These are phyloP conservation scores for Amanita jacksonii DNA, from an alignment of 768 basidiomycete genomes.

Conservation along the genomic window DNA sequence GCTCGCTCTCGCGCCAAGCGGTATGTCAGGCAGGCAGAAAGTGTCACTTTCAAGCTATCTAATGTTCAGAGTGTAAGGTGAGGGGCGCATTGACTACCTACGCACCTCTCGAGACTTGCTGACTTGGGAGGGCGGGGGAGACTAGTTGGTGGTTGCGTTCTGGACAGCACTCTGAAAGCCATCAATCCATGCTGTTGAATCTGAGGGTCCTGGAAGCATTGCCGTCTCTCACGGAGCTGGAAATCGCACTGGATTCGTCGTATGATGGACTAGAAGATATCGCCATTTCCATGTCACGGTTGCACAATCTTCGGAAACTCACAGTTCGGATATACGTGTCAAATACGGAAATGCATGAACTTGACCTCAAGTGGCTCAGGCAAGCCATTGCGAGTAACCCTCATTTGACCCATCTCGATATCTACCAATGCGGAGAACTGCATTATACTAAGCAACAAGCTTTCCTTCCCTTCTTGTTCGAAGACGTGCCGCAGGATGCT, in stretches of 20 bases:
- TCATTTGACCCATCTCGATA: neutral
- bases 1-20: neutral
- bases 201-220: neutral
- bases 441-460: neutral
- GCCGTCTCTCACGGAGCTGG: constrained; percentile 5
- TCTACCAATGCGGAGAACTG: neutral
- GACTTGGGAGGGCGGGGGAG: neutral
- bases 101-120: neutral
- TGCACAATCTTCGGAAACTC: constrained; percentile 8
- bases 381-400: constrained; percentile 2
- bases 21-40: neutral
- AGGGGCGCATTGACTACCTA: neutral
- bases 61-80: constrained; percentile 4
- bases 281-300: neutral
- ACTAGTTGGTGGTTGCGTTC: neutral
- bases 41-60: constrained; percentile 1
- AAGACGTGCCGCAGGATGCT: neutral
- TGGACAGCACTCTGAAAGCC: neutral
- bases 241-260: neutral
- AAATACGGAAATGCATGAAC: neutral
- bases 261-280: constrained; percentile 1
- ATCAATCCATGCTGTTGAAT: neutral
- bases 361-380: constrained; percentile 3
- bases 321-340: neutral
- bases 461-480: neutral